phyloP scores from a whole-genome alignment of 2,329 filamentous ascomycete species.

The Davidsoniella australis region DNA sequence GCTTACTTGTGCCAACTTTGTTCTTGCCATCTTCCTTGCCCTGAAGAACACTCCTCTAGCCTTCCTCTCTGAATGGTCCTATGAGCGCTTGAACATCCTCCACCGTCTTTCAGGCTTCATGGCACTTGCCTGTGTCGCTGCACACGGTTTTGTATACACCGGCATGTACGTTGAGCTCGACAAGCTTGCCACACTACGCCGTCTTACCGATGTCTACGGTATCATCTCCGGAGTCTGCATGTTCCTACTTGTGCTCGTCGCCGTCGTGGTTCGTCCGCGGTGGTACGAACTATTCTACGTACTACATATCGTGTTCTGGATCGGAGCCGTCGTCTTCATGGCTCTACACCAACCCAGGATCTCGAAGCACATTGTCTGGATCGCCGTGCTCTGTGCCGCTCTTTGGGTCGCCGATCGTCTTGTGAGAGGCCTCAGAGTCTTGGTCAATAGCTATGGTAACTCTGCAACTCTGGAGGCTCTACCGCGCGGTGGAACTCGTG shows the following conservation, averaged over 20 bases:
- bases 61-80: constrained; percentile 34
- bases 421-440: constrained; percentile 27
- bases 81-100: constrained; percentile 40
- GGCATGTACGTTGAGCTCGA: constrained; percentile 22
- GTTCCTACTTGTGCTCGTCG: constrained; percentile 25
- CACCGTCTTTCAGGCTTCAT: constrained; percentile 36
- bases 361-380: constrained; percentile 24
- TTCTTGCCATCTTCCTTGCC: constrained; percentile 34
- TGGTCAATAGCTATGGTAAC: constrained; percentile 31
- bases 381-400: constrained; percentile 25
- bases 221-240: constrained; percentile 30
- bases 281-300: constrained; percentile 41
- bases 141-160: constrained; percentile 30
- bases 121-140: constrained; percentile 27
- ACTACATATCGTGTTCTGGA: constrained; percentile 32
- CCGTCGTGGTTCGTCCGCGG: constrained; percentile 27
- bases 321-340: constrained; percentile 29
- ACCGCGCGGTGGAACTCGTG: constrained; percentile 34
- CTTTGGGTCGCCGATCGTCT: constrained; percentile 36
- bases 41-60: constrained; percentile 42
- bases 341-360: constrained; percentile 35
- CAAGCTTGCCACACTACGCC: constrained; percentile 20
- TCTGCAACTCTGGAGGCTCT: constrained; percentile 35
- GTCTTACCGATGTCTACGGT: constrained; percentile 26
- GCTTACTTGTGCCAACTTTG: constrained; percentile 28